Conservation (phyloP, 345 rosid species). For the Zanthoxylum bungeanum region DNA sequence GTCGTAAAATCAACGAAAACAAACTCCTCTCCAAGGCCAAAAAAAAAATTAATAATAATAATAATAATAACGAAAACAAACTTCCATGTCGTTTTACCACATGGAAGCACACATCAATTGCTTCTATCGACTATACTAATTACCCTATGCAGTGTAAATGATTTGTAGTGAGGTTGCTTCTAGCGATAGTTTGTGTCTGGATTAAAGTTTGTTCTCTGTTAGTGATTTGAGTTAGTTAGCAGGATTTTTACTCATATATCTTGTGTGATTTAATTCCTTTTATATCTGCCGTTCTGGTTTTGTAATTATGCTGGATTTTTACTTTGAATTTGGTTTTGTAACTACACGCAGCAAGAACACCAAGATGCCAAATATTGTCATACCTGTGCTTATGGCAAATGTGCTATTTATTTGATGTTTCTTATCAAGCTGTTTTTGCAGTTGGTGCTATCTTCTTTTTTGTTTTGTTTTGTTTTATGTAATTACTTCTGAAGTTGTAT, state of each 20-base stretch:
- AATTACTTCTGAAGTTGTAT: too few species aligned
- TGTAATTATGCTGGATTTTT: constrained; percentile 1
- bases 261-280: background rate
- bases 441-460: too few species aligned
- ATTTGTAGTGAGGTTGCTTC: background rate
- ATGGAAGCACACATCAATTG: background rate
- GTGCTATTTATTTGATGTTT: too few species aligned
- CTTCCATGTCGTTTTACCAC: too few species aligned
- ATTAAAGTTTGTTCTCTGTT: background rate
- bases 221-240: background rate
- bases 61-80: too few species aligned
- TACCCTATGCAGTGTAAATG: background rate
- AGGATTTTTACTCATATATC: background rate
- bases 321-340: constrained; percentile 5
- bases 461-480: too few species aligned
- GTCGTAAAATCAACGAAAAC: constrained; percentile 97
- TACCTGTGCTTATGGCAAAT: constrained; percentile 90
- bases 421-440: too few species aligned
- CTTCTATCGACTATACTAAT: background rate
- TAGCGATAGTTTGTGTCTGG: background rate
- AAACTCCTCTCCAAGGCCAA: constrained; percentile 94
- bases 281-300: background rate
- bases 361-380: constrained; percentile 98
- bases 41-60: too few species aligned
- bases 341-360: constrained; percentile 98